phyloP scores from a whole-genome alignment of 306 rosid species.

The Medicago ruthenica region DNA sequence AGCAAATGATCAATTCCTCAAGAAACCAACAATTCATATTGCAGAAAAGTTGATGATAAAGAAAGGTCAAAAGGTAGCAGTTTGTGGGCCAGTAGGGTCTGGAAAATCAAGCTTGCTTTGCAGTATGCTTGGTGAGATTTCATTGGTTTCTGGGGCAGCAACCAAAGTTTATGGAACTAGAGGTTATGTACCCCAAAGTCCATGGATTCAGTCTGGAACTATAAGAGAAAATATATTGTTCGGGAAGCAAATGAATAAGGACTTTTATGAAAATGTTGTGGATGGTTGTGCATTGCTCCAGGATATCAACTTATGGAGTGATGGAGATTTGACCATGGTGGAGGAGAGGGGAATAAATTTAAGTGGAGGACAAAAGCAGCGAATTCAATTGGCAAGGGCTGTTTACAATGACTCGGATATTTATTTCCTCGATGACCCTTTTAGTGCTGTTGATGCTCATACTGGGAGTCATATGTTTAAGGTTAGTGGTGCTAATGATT shows the following conservation, averaged over 20 bases:
- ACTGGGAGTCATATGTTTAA: constrained; percentile 83
- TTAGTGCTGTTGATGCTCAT: constrained; percentile 96
- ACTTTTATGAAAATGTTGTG: constrained; percentile 65
- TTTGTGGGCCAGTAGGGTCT: constrained; percentile 89
- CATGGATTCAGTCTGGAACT: constrained; percentile 96
- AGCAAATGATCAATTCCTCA: constrained; percentile 46
- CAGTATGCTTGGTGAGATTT: constrained; percentile 80
- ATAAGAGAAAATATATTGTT: constrained; percentile 82
- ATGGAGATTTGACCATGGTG: constrained; percentile 71
- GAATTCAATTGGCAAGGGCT: constrained; percentile 93
- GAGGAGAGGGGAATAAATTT: constrained; percentile 94
- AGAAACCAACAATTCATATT: constrained; percentile 68
- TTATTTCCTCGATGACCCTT: constrained; percentile 91
- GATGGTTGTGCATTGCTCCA: constrained; percentile 81
- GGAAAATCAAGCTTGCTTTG: constrained; percentile 90
- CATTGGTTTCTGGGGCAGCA: constrained; percentile 68
- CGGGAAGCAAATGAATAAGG: constrained; percentile 69
- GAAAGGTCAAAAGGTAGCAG: constrained; percentile 80
- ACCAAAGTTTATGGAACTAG: constrained; percentile 62
- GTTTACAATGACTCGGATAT: constrained; percentile 83
- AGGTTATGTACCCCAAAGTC: constrained; percentile 90
- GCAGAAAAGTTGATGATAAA: constrained; percentile 54
- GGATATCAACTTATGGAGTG: constrained; percentile 75
- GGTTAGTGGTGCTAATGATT: constrained; percentile 48
- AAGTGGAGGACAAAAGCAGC: constrained; percentile 95